A percentile compares a stretch with the other conserved stretches of the same genome.
These are phyloP conservation scores for Scedosporium boydii DNA, from an alignment of 2,329 filamentous ascomycete species.

Conservation along the genomic window DNA sequence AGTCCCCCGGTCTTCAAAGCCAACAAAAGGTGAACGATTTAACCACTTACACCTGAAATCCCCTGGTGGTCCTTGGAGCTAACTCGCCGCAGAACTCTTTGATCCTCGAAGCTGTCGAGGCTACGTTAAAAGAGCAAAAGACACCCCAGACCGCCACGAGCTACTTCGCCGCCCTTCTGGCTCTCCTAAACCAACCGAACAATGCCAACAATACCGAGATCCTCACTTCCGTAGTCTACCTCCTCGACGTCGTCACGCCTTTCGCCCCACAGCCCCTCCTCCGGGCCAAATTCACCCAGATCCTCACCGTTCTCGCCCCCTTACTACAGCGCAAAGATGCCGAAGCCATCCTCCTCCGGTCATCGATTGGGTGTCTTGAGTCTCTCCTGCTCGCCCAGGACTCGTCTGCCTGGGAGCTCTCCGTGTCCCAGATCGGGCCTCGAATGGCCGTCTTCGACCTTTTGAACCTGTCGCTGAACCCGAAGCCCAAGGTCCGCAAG, in stretches of 20 bases:
- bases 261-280: conserved; percentile 79
- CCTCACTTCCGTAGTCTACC: conserved; percentile 80
- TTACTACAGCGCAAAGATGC: conserved; percentile 71
- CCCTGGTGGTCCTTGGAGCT: neutral
- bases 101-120: conserved; percentile 83
- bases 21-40: conserved; percentile 56
- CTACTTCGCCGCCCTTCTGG: conserved; percentile 92
- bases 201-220: conserved; percentile 72
- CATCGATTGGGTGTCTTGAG: conserved; percentile 88
- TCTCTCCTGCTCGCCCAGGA: conserved; percentile 88
- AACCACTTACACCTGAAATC: neutral
- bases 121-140: conserved; percentile 82
- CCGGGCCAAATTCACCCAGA: conserved; percentile 89
- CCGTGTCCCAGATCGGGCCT: conserved; percentile 73
- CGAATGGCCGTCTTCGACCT: conserved; percentile 80
- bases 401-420: conserved; percentile 75
- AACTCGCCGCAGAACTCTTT: conserved; percentile 57
- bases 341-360: conserved; percentile 76
- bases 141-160: conserved; percentile 75
- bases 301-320: conserved; percentile 77
- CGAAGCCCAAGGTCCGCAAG: conserved; percentile 87
- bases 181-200: conserved; percentile 66
- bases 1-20: conserved; percentile 90
- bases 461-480: conserved; percentile 74
- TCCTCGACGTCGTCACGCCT: conserved; percentile 85